Conservation (phyloP, 2,329 filamentous ascomycete species). For the Aspergillus terreus region DNA sequence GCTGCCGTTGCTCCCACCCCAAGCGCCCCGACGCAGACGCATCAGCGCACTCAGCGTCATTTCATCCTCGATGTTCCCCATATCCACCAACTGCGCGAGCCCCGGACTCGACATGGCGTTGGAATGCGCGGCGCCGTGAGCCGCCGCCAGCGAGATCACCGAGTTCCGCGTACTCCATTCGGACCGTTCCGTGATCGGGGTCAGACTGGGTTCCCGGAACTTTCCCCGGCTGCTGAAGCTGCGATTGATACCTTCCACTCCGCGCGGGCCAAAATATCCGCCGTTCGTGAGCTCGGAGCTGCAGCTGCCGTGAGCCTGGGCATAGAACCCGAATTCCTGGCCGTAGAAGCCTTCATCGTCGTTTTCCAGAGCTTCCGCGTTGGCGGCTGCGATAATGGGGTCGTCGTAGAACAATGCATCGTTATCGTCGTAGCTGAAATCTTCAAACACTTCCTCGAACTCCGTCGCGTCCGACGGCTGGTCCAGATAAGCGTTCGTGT, state of each 20-base stretch:
- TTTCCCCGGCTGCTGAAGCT: constrained; percentile 69
- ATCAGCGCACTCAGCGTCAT: constrained; percentile 71
- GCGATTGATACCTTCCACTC: constrained; percentile 58
- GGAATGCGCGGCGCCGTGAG: constrained; percentile 44
- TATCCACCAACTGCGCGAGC: constrained; percentile 68
- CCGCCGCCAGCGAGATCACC: constrained; percentile 66
- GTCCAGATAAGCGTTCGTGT: constrained; percentile 47
- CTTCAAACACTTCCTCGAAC: constrained; percentile 42
- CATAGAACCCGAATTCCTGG: constrained; percentile 95
- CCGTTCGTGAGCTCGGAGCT: constrained; percentile 67
- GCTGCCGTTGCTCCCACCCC: constrained; percentile 76
- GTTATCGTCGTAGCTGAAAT: constrained; percentile 56
- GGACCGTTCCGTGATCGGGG: constrained; percentile 91
- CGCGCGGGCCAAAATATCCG: constrained; percentile 81
- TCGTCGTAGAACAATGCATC: constrained; percentile 76
- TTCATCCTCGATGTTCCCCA: constrained; percentile 60
- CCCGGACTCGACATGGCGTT: constrained; percentile 64
- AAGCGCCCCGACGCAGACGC: constrained; percentile 70
- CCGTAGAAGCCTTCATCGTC: constrained; percentile 95
- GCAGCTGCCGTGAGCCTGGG: constrained; percentile 49
- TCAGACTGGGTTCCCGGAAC: constrained; percentile 84
- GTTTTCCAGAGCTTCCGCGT: constrained; percentile 86
- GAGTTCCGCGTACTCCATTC: constrained; percentile 96
- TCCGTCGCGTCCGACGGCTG: constrained; percentile 39
- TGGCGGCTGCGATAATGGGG: constrained; percentile 88